Evolutionary conservation across 2,329 filamentous ascomycete species (phyloP).

Genomic region (Trichoderma guizhouense): DNA sequence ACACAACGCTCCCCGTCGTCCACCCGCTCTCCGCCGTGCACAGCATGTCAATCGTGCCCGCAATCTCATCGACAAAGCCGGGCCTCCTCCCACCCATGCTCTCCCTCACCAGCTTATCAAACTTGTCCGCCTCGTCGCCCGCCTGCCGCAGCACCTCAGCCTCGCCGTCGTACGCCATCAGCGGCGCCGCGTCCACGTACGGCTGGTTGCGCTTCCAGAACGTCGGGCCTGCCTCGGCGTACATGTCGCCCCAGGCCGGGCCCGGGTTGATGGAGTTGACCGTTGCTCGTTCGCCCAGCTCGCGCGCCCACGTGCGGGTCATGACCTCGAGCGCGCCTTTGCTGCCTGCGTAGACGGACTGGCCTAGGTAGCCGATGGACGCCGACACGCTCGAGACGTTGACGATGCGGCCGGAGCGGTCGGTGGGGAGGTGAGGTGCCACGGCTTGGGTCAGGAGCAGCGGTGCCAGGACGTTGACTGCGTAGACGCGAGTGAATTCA

Average conservation of each 20-base stretch:
- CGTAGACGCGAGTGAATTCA: conserved; percentile 70
- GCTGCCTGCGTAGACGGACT: conserved; percentile 55
- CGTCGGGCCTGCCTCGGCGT: conserved; percentile 35
- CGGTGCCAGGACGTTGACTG: conserved; percentile 78
- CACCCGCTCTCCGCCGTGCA: conserved; percentile 63
- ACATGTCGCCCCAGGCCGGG: conserved; percentile 53
- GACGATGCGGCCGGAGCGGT: conserved; percentile 61
- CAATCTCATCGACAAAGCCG: conserved; percentile 53
- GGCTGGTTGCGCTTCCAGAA: conserved; percentile 40
- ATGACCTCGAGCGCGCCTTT: conserved; percentile 59
- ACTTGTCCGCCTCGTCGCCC: conserved; percentile 32
- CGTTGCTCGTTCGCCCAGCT: conserved; percentile 51
- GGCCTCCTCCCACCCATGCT: conserved; percentile 35
- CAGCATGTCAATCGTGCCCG: conserved; percentile 67
- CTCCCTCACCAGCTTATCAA: conserved; percentile 33
- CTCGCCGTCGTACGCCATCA: conserved; percentile 35
- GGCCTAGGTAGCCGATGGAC: conserved; percentile 51
- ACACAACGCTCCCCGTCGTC: conserved; percentile 70
- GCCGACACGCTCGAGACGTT: conserved; percentile 55
- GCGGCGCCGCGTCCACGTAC: conserved; percentile 36
- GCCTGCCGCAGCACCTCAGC: conserved; percentile 29
- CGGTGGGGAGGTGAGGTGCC: conserved; percentile 62
- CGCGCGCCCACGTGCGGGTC: conserved; percentile 57
- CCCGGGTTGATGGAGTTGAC: conserved; percentile 59
- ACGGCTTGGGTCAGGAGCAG: conserved; percentile 73